phyloP scores from a whole-genome alignment of 2,329 filamentous ascomycete genomes.

The Aureobasidium sp. region DNA sequence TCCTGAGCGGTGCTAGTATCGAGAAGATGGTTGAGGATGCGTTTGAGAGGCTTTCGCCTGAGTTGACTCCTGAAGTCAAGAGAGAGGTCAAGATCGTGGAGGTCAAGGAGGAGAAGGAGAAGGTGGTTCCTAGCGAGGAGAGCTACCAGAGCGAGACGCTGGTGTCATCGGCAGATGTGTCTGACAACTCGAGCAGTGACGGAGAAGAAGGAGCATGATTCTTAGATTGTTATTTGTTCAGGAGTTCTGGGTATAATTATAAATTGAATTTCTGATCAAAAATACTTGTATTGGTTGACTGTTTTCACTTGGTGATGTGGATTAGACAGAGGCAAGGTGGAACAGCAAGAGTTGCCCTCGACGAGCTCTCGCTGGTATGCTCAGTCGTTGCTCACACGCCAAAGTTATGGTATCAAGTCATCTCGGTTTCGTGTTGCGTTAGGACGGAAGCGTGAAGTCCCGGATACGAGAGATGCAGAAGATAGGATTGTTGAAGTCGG shows the following conservation, averaged over 20 bases:
- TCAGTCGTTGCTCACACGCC: no score
- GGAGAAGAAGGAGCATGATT: background rate
- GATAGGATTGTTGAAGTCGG: no score
- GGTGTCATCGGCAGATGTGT: background rate
- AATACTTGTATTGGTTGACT: background rate
- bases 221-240: background rate
- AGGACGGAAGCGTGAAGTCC: no score
- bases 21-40: constrained; percentile 4
- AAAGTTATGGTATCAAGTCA: no score
- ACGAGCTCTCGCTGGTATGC: background rate
- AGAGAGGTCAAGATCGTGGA: background rate
- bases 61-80: background rate
- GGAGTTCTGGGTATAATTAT: background rate
- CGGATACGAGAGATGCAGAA: no score
- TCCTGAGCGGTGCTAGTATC: background rate
- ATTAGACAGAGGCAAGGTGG: no score
- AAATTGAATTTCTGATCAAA: background rate
- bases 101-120: background rate
- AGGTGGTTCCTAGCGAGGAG: background rate
- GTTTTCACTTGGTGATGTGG: no score
- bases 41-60: background rate
- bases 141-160: background rate
- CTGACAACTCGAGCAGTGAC: background rate
- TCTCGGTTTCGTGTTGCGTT: no score
- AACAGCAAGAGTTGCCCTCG: background rate